phyloP scores from a whole-genome alignment of 495 filamentous ascomycete species.

The Umbilicaria muhlenbergii region DNA sequence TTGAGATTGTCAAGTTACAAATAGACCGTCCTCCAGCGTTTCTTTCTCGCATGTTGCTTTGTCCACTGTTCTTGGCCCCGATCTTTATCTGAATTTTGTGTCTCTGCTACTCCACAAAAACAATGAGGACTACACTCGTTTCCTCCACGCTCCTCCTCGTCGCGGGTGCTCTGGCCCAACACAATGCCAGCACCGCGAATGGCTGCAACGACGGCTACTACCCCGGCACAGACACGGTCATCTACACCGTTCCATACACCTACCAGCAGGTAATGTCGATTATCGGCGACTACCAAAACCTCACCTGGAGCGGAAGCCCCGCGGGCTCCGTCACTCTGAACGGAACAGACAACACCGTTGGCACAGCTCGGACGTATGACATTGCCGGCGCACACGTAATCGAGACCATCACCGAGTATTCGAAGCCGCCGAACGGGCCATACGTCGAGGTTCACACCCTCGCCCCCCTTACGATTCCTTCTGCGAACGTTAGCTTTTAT shows the following conservation, averaged over 20 bases:
- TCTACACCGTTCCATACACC: conserved; percentile 15
- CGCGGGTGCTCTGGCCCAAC: no score
- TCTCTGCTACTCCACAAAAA: no score
- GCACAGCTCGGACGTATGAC: conserved; percentile 11
- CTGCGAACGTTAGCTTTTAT: conserved; percentile 12
- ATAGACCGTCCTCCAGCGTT: no score
- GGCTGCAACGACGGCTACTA: conserved; percentile 9
- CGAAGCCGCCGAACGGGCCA: conserved; percentile 13
- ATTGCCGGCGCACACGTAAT: conserved; percentile 10
- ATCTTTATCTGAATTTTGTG: no score
- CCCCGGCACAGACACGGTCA: conserved; percentile 9
- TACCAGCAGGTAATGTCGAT: conserved; percentile 14
- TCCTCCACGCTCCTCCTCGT: no score
- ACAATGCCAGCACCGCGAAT: neutral
- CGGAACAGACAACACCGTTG: conserved; percentile 12
- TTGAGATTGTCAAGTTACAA: no score
- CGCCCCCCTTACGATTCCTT: conserved; percentile 6
- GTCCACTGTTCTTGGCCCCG: no score
- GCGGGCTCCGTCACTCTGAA: conserved; percentile 10
- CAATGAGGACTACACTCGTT: no score
- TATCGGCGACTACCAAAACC: conserved; percentile 16
- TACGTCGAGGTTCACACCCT: conserved; percentile 9
- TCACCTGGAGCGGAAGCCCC: conserved; percentile 13
- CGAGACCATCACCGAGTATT: conserved; percentile 14
- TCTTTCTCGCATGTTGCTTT: no score